Conservation (phyloP, 345 rosid species). For the Noccaea caerulescens region DNA sequence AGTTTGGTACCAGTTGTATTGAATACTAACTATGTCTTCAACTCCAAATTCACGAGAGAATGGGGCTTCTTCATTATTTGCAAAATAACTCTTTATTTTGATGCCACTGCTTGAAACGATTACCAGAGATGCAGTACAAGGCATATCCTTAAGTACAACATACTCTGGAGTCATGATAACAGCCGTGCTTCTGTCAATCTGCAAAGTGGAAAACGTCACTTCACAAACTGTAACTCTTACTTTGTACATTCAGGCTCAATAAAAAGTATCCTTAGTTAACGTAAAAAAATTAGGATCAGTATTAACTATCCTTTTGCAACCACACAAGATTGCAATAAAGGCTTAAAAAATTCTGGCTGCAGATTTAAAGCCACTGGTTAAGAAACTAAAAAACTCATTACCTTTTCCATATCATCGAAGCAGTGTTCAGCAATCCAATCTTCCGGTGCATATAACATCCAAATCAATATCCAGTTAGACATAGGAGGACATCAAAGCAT, state of each 20-base stretch:
- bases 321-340: conserved; percentile 4
- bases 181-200: conserved; percentile 54
- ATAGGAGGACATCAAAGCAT: conserved; percentile 40
- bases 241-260: background rate
- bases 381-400: conserved; percentile 26
- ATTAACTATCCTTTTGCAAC: background rate
- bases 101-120: conserved; percentile 62
- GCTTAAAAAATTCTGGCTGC: background rate
- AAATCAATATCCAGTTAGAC: conserved; percentile 26
- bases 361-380: conserved; percentile 8
- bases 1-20: conserved; percentile 62
- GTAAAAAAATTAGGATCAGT: background rate
- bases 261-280: conserved; percentile 5
- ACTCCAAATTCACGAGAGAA: conserved; percentile 59
- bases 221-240: conserved; percentile 29
- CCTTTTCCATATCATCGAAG: conserved; percentile 58
- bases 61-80: conserved; percentile 46
- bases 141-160: conserved; percentile 52
- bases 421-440: conserved; percentile 44
- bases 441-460: conserved; percentile 28
- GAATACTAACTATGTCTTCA: conserved; percentile 71
- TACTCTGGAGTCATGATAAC: conserved; percentile 65
- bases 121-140: conserved; percentile 52
- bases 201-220: conserved; percentile 44
- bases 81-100: conserved; percentile 51